These are phyloP conservation scores for Podosphaera leucotricha DNA, from an alignment of 2,329 filamentous ascomycete species.

Conservation along the genomic window DNA sequence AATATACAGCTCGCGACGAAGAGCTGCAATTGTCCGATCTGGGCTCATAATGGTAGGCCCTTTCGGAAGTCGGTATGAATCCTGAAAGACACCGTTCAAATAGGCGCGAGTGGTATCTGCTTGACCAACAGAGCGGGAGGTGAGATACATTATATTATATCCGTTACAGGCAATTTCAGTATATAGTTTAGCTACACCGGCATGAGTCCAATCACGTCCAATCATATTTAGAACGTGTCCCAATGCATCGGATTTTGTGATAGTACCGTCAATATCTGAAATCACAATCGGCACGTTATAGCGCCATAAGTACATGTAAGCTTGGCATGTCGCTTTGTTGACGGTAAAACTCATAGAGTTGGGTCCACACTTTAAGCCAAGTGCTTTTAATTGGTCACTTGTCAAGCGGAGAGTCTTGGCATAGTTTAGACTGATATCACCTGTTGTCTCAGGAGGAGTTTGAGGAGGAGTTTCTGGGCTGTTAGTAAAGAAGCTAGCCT, in stretches of 20 bases:
- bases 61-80: constrained; percentile 62
- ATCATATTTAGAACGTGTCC: constrained; percentile 94
- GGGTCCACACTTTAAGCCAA: constrained; percentile 61
- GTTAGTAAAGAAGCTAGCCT: constrained; percentile 37
- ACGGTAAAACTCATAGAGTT: constrained; percentile 94
- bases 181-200: constrained; percentile 90
- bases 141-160: constrained; percentile 97
- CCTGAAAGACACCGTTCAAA: constrained; percentile 70
- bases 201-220: constrained; percentile 91
- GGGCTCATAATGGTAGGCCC: constrained; percentile 90
- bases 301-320: constrained; percentile 84
- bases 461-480: constrained; percentile 40
- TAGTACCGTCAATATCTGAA: constrained; percentile 95
- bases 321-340: constrained; percentile 76
- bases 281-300: constrained; percentile 86
- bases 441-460: constrained; percentile 38
- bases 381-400: constrained; percentile 75
- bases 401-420: constrained; percentile 90
- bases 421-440: constrained; percentile 64
- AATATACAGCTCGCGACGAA: constrained; percentile 80
- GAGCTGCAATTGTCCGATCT: constrained; percentile 78
- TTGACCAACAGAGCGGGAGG: constrained; percentile 78
- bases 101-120: constrained; percentile 80
- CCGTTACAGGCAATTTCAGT: constrained; percentile 87
- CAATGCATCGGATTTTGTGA: constrained; percentile 88